phyloP scores from a whole-genome alignment of 139 green algal species.

The Micromonas pusilla region DNA sequence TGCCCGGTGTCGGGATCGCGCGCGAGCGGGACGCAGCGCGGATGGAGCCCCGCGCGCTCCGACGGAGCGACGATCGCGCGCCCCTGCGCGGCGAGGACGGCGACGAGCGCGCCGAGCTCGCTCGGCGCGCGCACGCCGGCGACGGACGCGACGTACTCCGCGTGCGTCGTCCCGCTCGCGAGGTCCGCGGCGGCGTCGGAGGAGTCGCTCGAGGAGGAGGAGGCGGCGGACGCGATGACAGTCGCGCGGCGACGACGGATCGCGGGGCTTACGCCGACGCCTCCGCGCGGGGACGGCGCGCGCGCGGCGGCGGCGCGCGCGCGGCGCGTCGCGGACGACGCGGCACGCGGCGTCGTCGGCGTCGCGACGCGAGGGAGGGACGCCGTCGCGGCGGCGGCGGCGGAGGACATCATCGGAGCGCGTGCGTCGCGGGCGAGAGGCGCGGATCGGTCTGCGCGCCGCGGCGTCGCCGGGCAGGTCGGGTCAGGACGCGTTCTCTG shows the following conservation, averaged over 20 bases:
- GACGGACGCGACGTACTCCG: neutral
- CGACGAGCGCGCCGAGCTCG: neutral
- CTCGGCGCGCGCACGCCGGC: neutral
- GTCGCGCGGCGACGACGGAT: neutral
- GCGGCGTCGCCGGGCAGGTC: too few relatives aligned
- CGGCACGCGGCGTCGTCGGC: neutral
- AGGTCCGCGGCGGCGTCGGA: too few relatives aligned
- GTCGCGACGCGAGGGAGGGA: neutral
- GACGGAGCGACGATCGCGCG: neutral
- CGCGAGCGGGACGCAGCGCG: slow-evolving; percentile 8
- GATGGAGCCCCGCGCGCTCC: neutral
- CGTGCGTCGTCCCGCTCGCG: neutral
- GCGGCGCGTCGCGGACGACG: neutral
- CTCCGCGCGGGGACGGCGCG: neutral
- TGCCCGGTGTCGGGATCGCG: neutral
- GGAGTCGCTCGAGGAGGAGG: neutral
- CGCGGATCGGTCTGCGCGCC: too few relatives aligned
- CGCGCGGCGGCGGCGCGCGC: neutral
- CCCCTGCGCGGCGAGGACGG: neutral
- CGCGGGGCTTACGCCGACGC: neutral
- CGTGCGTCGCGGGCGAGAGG: too few relatives aligned
- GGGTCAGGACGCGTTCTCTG: too few relatives aligned
- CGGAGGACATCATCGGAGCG: too few relatives aligned
- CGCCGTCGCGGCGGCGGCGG: neutral
- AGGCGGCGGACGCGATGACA: neutral